phyloP scores from a whole-genome alignment of 352 stramenopile species.

The Pythium phragmitis region DNA sequence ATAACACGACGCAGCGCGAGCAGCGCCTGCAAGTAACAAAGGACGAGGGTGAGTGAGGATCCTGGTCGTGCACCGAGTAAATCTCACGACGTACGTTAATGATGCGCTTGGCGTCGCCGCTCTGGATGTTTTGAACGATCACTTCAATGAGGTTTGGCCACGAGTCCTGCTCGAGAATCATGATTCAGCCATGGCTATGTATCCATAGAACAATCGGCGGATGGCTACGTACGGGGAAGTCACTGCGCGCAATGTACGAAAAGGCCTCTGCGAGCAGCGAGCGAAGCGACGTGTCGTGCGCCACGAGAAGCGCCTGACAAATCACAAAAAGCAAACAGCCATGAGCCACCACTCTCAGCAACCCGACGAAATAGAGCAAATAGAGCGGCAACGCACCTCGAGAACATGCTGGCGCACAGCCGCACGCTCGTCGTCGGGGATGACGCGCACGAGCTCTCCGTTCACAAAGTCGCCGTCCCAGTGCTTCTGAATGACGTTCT shows the following conservation, averaged over 20 bases:
- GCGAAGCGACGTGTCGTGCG: constrained; percentile 89
- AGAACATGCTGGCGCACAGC: constrained; percentile 72
- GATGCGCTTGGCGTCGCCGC: constrained; percentile 80
- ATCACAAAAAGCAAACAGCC: background rate
- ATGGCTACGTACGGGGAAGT: constrained; percentile 85
- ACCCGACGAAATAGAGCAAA: background rate
- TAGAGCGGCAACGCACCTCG: constrained; percentile 29
- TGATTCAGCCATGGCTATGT: background rate
- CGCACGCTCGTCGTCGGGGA: constrained; percentile 65
- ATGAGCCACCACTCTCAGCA: background rate
- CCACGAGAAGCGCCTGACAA: constrained; percentile 59
- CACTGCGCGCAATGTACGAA: constrained; percentile 92
- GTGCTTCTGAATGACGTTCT: constrained; percentile 95
- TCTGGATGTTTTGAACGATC: constrained; percentile 90
- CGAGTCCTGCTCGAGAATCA: constrained; percentile 37
- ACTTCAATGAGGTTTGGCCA: constrained; percentile 92
- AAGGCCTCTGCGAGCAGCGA: constrained; percentile 94
- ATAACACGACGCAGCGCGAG: constrained; percentile 94
- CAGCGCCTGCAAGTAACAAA: constrained; percentile 73
- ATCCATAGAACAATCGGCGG: background rate
- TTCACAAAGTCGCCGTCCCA: constrained; percentile 89
- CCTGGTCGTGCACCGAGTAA: background rate
- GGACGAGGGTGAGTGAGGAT: background rate
- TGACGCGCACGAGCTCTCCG: constrained; percentile 66
- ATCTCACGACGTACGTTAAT: constrained; percentile 47